Evolutionary conservation across 2,329 filamentous ascomycete genomes (phyloP).

Genomic region (Arthroderma sp.): DNA sequence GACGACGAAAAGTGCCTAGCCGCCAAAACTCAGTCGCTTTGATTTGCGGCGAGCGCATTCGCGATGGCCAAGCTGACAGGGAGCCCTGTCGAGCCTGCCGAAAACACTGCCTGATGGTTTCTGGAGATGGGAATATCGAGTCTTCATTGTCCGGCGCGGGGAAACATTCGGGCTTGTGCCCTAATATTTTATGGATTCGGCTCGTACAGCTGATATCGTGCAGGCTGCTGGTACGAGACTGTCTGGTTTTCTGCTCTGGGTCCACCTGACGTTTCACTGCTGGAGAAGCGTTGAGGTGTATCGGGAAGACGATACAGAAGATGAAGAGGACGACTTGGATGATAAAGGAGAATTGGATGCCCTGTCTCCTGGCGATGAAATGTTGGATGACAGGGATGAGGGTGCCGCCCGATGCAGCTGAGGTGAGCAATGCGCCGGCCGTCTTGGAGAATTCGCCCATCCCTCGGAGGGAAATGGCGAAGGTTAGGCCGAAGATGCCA

Average conservation of each 20-base stretch:
- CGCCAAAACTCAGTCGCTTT: too few species aligned
- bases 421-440: conserved; percentile 40
- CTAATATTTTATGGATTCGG: too few species aligned
- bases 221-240: too few species aligned
- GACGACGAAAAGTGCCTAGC: too few species aligned
- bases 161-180: too few species aligned
- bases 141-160: background rate
- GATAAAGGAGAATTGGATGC: conserved; percentile 37
- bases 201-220: too few species aligned
- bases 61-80: too few species aligned
- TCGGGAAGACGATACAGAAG: conserved; percentile 38
- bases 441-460: conserved; percentile 46
- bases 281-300: conserved; percentile 40
- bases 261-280: conserved; percentile 39
- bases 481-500: conserved; percentile 47
- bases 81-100: too few species aligned
- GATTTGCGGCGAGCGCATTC: too few species aligned
- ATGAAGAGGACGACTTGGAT: conserved; percentile 41
- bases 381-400: conserved; percentile 44
- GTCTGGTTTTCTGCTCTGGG: conserved; percentile 15
- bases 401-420: conserved; percentile 41
- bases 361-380: conserved; percentile 27
- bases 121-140: conserved; percentile 1
- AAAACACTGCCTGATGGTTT: background rate
- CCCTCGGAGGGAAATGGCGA: conserved; percentile 44